Evolutionary conservation across 1,284 basidiomycete species (phyloP).

Genomic region (Apiotrichum akiyoshidainum): DNA sequence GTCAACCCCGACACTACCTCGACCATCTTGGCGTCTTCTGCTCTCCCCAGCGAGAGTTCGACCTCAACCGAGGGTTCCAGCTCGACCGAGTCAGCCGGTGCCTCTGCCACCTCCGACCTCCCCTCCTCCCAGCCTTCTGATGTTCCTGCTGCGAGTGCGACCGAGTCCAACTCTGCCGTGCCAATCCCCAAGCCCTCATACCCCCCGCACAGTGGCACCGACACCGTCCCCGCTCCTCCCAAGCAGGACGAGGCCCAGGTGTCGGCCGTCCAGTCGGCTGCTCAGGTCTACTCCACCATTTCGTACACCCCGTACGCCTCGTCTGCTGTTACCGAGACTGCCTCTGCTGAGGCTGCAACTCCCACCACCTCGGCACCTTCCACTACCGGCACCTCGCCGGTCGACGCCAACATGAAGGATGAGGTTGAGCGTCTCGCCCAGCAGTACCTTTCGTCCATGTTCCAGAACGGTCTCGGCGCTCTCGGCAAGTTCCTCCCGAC

Average conservation of each 20-base stretch:
- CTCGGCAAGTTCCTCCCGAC: slow-evolving; percentile 43
- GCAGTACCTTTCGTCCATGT: slow-evolving; percentile 27
- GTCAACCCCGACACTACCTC: background rate
- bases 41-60: background rate
- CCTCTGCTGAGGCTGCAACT: no score
- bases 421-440: slow-evolving; percentile 34
- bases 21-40: background rate
- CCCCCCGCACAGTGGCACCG: slow-evolving; percentile 18
- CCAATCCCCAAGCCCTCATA: slow-evolving; percentile 19
- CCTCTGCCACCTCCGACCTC: no score
- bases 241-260: slow-evolving; percentile 24
- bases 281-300: slow-evolving; percentile 32
- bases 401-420: slow-evolving; percentile 4
- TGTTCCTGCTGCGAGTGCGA: background rate
- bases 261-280: slow-evolving; percentile 30
- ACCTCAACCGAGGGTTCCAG: no score
- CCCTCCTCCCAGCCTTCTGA: no score
- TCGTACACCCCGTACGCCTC: slow-evolving; percentile 40
- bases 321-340: background rate
- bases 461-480: slow-evolving; percentile 19
- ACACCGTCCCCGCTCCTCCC: slow-evolving; percentile 35
- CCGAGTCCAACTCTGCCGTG: background rate
- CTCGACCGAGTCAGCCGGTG: background rate
- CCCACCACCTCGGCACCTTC: background rate
- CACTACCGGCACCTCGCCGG: background rate